phyloP scores from a whole-genome alignment of 768 basidiomycete genomes.

The Gloeophyllum trabeum region DNA sequence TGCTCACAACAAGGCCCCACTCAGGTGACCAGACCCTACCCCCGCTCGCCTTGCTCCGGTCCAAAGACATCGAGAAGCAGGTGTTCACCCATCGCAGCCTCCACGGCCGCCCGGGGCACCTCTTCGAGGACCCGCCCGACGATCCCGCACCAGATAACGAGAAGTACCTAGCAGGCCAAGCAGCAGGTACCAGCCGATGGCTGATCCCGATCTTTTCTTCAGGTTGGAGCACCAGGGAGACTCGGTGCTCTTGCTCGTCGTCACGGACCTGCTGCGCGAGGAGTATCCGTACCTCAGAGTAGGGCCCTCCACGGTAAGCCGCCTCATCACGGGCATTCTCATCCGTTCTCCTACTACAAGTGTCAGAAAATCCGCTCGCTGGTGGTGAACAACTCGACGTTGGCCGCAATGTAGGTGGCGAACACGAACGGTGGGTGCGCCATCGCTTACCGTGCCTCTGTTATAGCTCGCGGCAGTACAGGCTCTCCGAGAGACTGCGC shows the following conservation, averaged over 20 bases:
- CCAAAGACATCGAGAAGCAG: slow-evolving; percentile 31
- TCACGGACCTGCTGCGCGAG: slow-evolving; percentile 53
- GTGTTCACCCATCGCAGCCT: slow-evolving; percentile 73
- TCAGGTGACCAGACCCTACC: slow-evolving; percentile 31
- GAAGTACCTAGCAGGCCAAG: slow-evolving; percentile 33
- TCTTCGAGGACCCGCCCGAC: slow-evolving; percentile 64
- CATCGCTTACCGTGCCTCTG: too few species aligned
- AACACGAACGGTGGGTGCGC: too few species aligned
- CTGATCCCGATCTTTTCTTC: slow-evolving; percentile 3
- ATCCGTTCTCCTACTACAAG: slow-evolving; percentile 2
- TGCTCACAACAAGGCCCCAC: slow-evolving; percentile 18
- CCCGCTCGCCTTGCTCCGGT: slow-evolving; percentile 43
- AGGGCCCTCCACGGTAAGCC: slow-evolving; percentile 63
- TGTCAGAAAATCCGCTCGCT: slow-evolving; percentile 70
- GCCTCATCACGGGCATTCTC: slow-evolving; percentile 5
- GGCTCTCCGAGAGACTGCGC: slow-evolving; percentile 46
- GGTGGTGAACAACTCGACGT: slow-evolving; percentile 62
- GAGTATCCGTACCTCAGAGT: slow-evolving; percentile 62
- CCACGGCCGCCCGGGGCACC: slow-evolving; percentile 55
- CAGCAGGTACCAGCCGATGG: slow-evolving; percentile 2
- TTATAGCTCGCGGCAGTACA: slow-evolving; percentile 58
- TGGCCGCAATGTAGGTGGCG: slow-evolving; percentile 58
- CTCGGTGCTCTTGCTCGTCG: slow-evolving; percentile 53
- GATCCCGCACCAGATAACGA: slow-evolving; percentile 80
- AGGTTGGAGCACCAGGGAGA: slow-evolving; percentile 76